Base-by-base conservation (phyloP, 2,329 filamentous ascomycete genomes). In the Didymella pinodella region DNA sequence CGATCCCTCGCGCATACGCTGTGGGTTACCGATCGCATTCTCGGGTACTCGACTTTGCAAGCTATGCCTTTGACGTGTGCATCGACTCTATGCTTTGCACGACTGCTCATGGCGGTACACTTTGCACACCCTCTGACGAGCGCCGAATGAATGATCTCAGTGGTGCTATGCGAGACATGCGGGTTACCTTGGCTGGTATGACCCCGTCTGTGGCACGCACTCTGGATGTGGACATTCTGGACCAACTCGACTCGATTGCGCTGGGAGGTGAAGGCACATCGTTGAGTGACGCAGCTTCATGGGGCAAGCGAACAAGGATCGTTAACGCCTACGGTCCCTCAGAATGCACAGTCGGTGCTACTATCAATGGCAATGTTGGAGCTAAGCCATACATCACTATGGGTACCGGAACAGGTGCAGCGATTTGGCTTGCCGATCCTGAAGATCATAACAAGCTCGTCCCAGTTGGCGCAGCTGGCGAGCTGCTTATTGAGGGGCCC, bases 401-500 rank as follows among this genome's bases (percentile, higher is more conserved):
- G 67, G 77, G 77, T 7, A 70, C 70, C 25, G 72, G 72, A 7
- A 71, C 71, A 10, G 77, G 75, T 10, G 71, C 70, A 46, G 63
- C 66, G 0, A 65, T 70, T 2, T 82, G 80, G 79, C 65, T 83
- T 18, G 73, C 78, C 0, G 76, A 83, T 32, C 77, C 78, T 0
- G 59, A 67, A 11, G 64, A 80, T 18, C 72, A 76, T 36, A 72
- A 80, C 54, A 71, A 70, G 38, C 67, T 77, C 2, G 72, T 77
- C 0, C 75, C 75, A 0, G 59, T 75, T 10, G 75, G 86, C 1
- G 71, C 69, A 5, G 74, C 75, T 49, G 75, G 75, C 16, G 86
- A 89, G 66, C 76, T 89, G 2, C 80, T 88, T 3, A 83, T 89
- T 32, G 85, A 88, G 64, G 85, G 86, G 0, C 83, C 84, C 0